Evolutionary conservation across 495 filamentous ascomycete species (phyloP).

Genomic region (Aspergillus funiculosus): DNA sequence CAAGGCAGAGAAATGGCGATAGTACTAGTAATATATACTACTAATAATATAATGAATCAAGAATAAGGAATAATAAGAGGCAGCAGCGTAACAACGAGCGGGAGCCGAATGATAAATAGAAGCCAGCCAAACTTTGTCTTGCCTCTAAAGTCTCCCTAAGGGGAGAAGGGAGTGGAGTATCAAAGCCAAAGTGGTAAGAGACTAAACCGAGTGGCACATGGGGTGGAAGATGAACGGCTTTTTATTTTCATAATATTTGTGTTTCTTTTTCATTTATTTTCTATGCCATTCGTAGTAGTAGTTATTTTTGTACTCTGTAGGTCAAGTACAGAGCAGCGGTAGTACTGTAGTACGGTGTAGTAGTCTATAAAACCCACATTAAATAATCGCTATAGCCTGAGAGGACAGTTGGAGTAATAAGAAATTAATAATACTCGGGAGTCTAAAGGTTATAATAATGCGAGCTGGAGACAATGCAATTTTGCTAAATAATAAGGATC

Average conservation of each 20-base stretch:
- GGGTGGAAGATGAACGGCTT: not conserved
- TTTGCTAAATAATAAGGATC: too few relatives aligned
- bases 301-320: not conserved
- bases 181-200: not conserved
- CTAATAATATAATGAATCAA: constrained; percentile 1
- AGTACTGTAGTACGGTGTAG: too few relatives aligned
- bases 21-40: not conserved
- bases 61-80: constrained; percentile 4
- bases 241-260: constrained; percentile 1
- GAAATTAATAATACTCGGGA: not conserved
- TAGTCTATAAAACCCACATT: too few relatives aligned
- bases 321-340: too few relatives aligned
- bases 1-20: not conserved
- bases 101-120: constrained; percentile 22
- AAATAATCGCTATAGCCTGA: too few relatives aligned
- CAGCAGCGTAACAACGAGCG: constrained; percentile 6
- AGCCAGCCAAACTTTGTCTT: constrained; percentile 19
- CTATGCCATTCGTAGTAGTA: too few relatives aligned
- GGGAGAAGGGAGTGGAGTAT: constrained; percentile 7
- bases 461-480: too few relatives aligned
- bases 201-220: constrained; percentile 13
- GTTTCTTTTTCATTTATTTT: constrained; percentile 3
- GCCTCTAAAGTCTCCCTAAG: too few relatives aligned
- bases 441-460: not conserved
- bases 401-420: too few relatives aligned